Percentiles rank a stretch among this genome's conserved stretches.
Conservation (phyloP, 768 basidiomycete genomes). For the Boletus vermiculosoides region DNA sequence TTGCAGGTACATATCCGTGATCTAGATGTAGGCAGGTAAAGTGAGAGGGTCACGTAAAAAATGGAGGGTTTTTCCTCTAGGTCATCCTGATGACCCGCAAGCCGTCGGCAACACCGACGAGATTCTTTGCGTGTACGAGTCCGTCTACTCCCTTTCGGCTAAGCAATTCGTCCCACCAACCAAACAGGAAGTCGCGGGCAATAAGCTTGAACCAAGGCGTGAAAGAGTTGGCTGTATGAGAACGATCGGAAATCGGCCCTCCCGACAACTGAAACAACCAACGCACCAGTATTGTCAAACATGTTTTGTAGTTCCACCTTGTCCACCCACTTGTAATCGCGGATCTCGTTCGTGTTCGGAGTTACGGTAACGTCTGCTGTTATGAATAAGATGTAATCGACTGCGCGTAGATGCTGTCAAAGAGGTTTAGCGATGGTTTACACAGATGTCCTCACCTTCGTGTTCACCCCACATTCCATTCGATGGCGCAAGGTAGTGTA, state of each 20-base stretch:
- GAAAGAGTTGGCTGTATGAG: slow-evolving; percentile 69
- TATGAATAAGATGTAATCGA: slow-evolving; percentile 96
- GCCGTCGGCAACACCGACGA: slow-evolving; percentile 64
- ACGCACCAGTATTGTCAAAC: slow-evolving; percentile 78
- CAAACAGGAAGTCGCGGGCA: slow-evolving; percentile 93
- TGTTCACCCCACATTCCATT: slow-evolving; percentile 96
- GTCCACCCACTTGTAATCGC: slow-evolving; percentile 86
- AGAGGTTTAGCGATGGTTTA: background rate
- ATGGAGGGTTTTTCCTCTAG: slow-evolving; percentile 14
- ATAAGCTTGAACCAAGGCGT: slow-evolving; percentile 99
- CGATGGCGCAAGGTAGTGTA: slow-evolving; percentile 96
- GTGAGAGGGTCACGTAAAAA: background rate
- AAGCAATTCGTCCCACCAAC: slow-evolving; percentile 95
- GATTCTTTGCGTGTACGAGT: slow-evolving; percentile 48
- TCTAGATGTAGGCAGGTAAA: background rate
- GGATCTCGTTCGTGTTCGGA: slow-evolving; percentile 89
- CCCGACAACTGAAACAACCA: background rate
- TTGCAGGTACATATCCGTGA: background rate
- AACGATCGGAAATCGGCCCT: background rate
- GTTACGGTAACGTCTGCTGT: slow-evolving; percentile 82
- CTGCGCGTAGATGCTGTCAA: slow-evolving; percentile 42
- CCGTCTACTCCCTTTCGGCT: slow-evolving; percentile 56
- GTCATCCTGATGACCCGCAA: slow-evolving; percentile 71
- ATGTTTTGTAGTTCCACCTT: slow-evolving; percentile 87
- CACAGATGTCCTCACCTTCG: slow-evolving; percentile 60